Evolutionary conservation across 2,329 filamentous ascomycete genomes (phyloP), one percentile per base, ranked within the genome.

Genomic region (Coniella lustricola): DNA sequence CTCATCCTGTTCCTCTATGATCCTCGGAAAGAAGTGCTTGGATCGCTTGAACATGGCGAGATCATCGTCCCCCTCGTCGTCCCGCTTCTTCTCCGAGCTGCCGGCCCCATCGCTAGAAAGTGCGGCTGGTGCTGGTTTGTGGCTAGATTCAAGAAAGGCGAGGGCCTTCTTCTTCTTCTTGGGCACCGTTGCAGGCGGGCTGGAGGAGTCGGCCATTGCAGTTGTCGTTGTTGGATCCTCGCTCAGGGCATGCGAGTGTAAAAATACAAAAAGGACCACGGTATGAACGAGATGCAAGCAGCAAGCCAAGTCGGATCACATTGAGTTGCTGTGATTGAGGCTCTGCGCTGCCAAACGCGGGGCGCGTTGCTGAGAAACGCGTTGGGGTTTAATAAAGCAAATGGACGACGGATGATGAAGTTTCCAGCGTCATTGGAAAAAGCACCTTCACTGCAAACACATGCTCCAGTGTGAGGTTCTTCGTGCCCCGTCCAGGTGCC

Each of bases 41-140:
- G 72, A 67, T 4, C 73, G 72, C 36, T 70, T 67, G 54, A 81
- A 81, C 5, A 80, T 62, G 2, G 64, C 65, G 10, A 80, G 64
- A 2, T 60, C 61, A 44, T 70, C 66, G 22, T 58, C 55, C 16
- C 60, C 57, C 17, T 62, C 57, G 4, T 61, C 57, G 7, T 48
- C 32, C 2, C 36, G 40, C 25, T 59, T 55, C 8, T 40, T 44
- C 2, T 44, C 14, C 5, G 44, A 5, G 25, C 10, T 29, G 25
- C 25, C 25, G 5, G 10, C 25, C 5, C 25, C 46, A 34, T 34
- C 48, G 33, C 22, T 25, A 21, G 14, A 8, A 9, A 45, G 44
- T 16, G 10, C 7, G 17, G 9, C 29, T 7, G 39, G 44, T 3
- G 10, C n/a, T 18, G 44, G 12, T 33, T 50, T 48, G 10, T 38